Evolutionary conservation across 169 alveolate species (phyloP).

Genomic region (Cryptosporidium tyzzeri): DNA sequence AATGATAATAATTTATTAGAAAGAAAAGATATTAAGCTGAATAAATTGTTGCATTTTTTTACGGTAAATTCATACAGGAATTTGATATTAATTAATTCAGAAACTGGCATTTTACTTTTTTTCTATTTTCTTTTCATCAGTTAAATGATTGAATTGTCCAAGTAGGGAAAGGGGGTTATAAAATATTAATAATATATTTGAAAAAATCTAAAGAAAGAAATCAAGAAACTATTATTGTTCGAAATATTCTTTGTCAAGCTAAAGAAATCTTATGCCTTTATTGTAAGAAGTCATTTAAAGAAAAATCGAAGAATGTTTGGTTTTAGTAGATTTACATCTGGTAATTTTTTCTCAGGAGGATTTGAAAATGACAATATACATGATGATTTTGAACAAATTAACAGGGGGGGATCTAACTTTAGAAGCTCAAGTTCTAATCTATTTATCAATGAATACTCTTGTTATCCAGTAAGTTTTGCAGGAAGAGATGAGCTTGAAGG

Average conservation of each 20-base stretch:
- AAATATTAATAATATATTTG: neutral
- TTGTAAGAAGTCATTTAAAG: neutral
- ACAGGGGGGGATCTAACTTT: neutral
- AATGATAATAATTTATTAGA: neutral
- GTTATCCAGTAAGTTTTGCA: constrained; percentile 87
- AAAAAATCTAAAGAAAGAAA: neutral
- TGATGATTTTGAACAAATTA: constrained; percentile 50
- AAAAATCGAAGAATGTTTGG: constrained; percentile 36
- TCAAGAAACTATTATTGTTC: neutral
- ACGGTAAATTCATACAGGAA: too few relatives aligned
- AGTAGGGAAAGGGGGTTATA: neutral
- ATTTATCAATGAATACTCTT: constrained; percentile 80
- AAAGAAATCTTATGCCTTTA: neutral
- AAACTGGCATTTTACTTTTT: neutral
- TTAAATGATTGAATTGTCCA: neutral
- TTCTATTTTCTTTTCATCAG: neutral
- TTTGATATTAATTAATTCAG: too few relatives aligned
- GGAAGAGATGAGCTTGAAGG: constrained; percentile 88
- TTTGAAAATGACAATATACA: constrained; percentile 36
- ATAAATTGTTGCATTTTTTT: neutral
- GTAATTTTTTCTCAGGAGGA: constrained; percentile 65
- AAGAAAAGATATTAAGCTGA: neutral
- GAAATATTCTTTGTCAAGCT: neutral
- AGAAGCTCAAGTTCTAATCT: constrained; percentile 23
- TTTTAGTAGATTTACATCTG: constrained; percentile 64